These are phyloP conservation scores for Leccinellum luteum DNA, from an alignment of 768 basidiomycete genomes.

Conservation along the genomic window DNA sequence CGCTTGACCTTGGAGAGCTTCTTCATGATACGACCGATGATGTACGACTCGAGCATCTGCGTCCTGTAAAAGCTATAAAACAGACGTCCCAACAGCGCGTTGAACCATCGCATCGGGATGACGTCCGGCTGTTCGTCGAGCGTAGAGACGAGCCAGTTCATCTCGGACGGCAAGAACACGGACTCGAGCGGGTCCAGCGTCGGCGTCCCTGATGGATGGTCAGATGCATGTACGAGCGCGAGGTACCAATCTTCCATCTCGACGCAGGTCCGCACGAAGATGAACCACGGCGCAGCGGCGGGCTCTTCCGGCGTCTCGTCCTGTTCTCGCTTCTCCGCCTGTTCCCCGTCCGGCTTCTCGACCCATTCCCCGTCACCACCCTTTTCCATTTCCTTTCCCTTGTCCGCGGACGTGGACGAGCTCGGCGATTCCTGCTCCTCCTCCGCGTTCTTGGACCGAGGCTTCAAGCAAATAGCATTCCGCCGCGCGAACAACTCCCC, in stretches of 20 bases:
- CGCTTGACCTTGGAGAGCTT: conserved; percentile 91
- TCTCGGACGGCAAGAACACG: conserved; percentile 75
- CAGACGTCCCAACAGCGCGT: conserved; percentile 87
- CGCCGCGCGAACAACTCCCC: conserved; percentile 90
- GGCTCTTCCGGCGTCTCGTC: conserved; percentile 41
- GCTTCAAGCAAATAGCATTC: conserved; percentile 79
- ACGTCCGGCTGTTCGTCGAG: conserved; percentile 94
- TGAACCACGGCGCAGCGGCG: conserved; percentile 77
- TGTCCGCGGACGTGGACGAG: conserved; percentile 42
- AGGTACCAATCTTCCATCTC: conserved; percentile 99
- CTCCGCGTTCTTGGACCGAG: conserved; percentile 38
- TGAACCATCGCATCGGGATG: conserved; percentile 97
- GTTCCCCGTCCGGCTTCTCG: background rate
- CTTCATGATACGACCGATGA: conserved; percentile 88
- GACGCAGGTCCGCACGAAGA: conserved; percentile 83
- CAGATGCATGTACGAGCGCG: conserved; percentile 71
- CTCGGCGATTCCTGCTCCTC: no score
- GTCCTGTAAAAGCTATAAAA: conserved; percentile 94
- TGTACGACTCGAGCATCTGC: conserved; percentile 73
- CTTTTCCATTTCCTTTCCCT: background rate
- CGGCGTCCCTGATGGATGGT: conserved; percentile 59
- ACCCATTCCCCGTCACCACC: background rate
- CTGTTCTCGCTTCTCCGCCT: conserved; percentile 7
- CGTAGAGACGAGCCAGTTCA: conserved; percentile 77
- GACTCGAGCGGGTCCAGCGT: conserved; percentile 56